A percentile compares a stretch with the other conserved stretches of the same genome.
Conservation (phyloP, 2,329 filamentous ascomycete species). For the Arthroderma sp. region DNA sequence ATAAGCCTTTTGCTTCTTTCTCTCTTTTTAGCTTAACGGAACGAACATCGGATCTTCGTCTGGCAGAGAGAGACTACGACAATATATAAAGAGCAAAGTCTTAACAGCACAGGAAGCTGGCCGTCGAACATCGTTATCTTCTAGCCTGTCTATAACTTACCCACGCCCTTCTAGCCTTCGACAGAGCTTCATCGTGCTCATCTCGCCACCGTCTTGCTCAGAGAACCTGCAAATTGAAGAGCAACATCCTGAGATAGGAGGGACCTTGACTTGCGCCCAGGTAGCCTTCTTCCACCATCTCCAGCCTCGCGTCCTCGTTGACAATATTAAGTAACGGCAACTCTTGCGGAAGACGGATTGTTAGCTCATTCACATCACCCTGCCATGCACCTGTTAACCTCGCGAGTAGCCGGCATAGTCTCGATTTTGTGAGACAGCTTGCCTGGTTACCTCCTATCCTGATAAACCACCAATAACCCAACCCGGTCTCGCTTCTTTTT, state of each 20-base stretch:
- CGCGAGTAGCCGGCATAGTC: constrained; percentile 12
- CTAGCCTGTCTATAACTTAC: too few species aligned
- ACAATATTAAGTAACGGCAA: neutral
- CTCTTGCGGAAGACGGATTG: neutral
- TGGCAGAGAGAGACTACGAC: neutral
- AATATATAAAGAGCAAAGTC: neutral
- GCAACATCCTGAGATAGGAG: neutral
- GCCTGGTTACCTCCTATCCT: constrained; percentile 10
- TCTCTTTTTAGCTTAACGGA: too few species aligned
- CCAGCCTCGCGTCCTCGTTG: neutral
- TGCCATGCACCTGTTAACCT: constrained; percentile 11
- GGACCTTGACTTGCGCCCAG: neutral
- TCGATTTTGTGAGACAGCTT: constrained; percentile 10
- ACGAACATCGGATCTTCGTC: neutral
- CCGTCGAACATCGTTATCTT: too few species aligned
- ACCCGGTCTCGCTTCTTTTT: neutral
- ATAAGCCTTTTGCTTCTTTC: neutral
- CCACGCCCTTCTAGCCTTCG: neutral
- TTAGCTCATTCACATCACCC: neutral
- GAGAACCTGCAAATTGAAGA: neutral
- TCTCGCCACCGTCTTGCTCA: neutral
- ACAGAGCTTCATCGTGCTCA: neutral
- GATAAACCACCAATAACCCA: neutral
- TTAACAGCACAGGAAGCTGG: neutral
- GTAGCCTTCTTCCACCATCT: neutral